These are phyloP conservation scores for Penicillium sp. DNA, from an alignment of 2,329 filamentous ascomycete genomes.

Conservation along the genomic window DNA sequence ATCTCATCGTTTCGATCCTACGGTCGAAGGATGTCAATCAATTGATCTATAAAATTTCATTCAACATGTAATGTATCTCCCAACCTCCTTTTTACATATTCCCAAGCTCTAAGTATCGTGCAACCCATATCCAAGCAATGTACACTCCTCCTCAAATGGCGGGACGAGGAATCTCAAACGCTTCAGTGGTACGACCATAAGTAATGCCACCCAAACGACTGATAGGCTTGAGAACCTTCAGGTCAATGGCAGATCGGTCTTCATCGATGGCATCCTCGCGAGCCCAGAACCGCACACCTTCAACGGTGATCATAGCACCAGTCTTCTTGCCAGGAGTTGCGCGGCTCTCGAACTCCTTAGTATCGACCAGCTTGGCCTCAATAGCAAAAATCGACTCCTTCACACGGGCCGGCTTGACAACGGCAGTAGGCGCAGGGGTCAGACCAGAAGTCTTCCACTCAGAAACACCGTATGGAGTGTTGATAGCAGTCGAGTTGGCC, in stretches of 20 bases:
- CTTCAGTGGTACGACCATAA: constrained; percentile 71
- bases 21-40: too few species aligned
- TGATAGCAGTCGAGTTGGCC: constrained; percentile 76
- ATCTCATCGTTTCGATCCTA: too few species aligned
- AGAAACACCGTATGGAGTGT: constrained; percentile 72
- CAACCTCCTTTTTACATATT: background rate
- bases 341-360: constrained; percentile 74
- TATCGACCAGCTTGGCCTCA: constrained; percentile 74
- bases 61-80: background rate
- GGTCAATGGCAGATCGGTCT: constrained; percentile 71
- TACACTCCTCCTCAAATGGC: constrained; percentile 16
- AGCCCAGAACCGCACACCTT: constrained; percentile 86
- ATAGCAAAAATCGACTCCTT: constrained; percentile 80
- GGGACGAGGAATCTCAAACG: constrained; percentile 63
- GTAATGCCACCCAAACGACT: constrained; percentile 82
- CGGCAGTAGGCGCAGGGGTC: constrained; percentile 64
- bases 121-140: background rate
- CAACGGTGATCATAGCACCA: constrained; percentile 72
- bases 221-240: constrained; percentile 73
- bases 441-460: constrained; percentile 82
- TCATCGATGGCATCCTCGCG: constrained; percentile 84
- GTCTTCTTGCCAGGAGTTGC: constrained; percentile 71
- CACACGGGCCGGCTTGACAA: constrained; percentile 71
- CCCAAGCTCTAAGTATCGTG: background rate
- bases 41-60: too few species aligned